phyloP scores from a whole-genome alignment of 164 flowering plant species.

The Vitis labrusca region DNA sequence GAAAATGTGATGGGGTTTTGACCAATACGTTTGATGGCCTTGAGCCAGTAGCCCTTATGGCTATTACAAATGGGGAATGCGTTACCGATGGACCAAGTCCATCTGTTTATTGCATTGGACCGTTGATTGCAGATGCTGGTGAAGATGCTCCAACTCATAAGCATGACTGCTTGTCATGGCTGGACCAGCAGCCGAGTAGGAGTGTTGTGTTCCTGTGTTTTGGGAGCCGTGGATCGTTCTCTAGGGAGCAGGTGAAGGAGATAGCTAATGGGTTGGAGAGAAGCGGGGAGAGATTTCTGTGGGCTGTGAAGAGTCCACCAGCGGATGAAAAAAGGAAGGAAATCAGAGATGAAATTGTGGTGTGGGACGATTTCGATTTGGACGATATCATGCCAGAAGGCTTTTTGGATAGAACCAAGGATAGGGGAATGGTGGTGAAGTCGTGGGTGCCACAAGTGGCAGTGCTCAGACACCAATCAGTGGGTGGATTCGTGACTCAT shows the following conservation, averaged over 20 bases:
- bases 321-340: neutral
- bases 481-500: neutral
- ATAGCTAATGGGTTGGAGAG: neutral
- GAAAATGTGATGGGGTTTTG: conserved; percentile 5
- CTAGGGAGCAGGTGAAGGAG: neutral
- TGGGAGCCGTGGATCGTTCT: neutral
- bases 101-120: conserved; percentile 8
- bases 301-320: neutral
- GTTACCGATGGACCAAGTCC: neutral
- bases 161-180: too few relatives aligned
- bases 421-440: conserved; percentile 1
- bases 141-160: neutral
- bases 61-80: neutral
- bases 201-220: too few relatives aligned
- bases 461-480: neutral
- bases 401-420: conserved; percentile 3
- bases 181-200: neutral
- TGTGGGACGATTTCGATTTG: neutral
- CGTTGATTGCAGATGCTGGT: neutral
- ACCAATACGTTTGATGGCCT: conserved; percentile 7
- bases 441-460: conserved; percentile 13
- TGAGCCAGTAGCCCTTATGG: conserved; percentile 6
- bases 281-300: neutral
- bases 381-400: conserved; percentile 4
- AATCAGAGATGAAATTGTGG: neutral